Conservation (phyloP, 306 rosid species). For the Cucumis melo region DNA sequence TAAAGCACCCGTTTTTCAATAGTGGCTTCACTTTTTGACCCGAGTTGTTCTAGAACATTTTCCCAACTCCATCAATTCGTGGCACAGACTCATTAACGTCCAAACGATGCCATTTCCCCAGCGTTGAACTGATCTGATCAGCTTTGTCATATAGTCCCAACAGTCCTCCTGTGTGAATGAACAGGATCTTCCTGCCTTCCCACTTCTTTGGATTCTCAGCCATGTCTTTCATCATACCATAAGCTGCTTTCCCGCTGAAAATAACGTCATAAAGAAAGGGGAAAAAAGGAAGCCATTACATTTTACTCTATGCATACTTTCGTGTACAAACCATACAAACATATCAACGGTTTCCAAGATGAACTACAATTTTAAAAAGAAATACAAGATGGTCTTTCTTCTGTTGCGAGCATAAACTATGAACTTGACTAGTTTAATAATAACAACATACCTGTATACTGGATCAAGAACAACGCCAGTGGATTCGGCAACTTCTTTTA, state of each 20-base stretch:
- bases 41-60: conserved; percentile 45
- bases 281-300: background rate
- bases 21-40: background rate
- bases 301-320: background rate
- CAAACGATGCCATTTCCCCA: conserved; percentile 72
- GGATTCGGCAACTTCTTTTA: conserved; percentile 56
- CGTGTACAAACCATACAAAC: background rate
- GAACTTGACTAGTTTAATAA: background rate
- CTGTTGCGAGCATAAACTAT: background rate
- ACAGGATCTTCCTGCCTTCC: conserved; percentile 92
- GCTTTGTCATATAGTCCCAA: conserved; percentile 87
- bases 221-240: conserved; percentile 63
- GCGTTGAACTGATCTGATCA: conserved; percentile 43
- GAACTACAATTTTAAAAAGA: background rate
- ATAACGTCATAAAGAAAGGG: background rate
- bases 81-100: conserved; percentile 61
- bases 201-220: conserved; percentile 63
- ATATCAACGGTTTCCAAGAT: background rate
- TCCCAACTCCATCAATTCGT: conserved; percentile 57
- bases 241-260: conserved; percentile 78
- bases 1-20: background rate
- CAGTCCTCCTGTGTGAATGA: conserved; percentile 87
- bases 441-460: conserved; percentile 58
- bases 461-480: conserved; percentile 92
- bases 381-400: background rate